These are phyloP conservation scores for Magnusiomyces suaveolens DNA, from an alignment of 1,139 yeast species.

Conservation along the genomic window DNA sequence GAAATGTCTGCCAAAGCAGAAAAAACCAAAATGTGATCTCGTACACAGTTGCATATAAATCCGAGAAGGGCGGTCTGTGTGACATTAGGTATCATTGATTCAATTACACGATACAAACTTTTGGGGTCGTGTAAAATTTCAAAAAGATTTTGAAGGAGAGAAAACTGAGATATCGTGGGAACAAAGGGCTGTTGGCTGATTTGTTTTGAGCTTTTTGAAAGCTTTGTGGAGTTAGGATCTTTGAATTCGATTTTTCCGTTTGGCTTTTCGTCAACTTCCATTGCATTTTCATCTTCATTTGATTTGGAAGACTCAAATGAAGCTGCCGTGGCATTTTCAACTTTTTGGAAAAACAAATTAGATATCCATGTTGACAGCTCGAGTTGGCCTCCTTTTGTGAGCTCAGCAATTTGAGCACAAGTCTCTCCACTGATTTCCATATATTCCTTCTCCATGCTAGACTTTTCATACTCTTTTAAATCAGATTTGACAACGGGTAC, in stretches of 20 bases:
- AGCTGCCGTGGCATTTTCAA: not conserved
- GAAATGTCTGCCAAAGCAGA: conserved; percentile 22
- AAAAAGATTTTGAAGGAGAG: conserved; percentile 19
- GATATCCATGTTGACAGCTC: conserved; percentile 18
- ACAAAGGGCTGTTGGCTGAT: conserved; percentile 6
- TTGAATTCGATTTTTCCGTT: not conserved
- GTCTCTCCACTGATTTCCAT: not conserved
- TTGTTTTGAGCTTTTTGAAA: not conserved
- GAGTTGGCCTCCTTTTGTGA: conserved; percentile 17
- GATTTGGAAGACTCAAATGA: not conserved
- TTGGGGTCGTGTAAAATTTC: conserved; percentile 20
- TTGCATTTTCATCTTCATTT: not conserved
- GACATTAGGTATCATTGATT: conserved; percentile 18
- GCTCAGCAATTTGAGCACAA: not conserved
- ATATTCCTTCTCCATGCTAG: not conserved
- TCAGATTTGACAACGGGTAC: not conserved
- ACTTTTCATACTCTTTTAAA: not conserved
- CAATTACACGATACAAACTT: conserved; percentile 20
- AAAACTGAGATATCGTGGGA: conserved; percentile 19
- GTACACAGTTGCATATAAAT: conserved; percentile 22
- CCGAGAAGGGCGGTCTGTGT: conserved; percentile 17
- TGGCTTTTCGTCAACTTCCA: not conserved
- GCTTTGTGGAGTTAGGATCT: not conserved
- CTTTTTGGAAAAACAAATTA: conserved; percentile 13
- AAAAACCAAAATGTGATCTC: conserved; percentile 20